phyloP scores from a whole-genome alignment of 768 basidiomycete species.

The Boletus insuetus region DNA sequence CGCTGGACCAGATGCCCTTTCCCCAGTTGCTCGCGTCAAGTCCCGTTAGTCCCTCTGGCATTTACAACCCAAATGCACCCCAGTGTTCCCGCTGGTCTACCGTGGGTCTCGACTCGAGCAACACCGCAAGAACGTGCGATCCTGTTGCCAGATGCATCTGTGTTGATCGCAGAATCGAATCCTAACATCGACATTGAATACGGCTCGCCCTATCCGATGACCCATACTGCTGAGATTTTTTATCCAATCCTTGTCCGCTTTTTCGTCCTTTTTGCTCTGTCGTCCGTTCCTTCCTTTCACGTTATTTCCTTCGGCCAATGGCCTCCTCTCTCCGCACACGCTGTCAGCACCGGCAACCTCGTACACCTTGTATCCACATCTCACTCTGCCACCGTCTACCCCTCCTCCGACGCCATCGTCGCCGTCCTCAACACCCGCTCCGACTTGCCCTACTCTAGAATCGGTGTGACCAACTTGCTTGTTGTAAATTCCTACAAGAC shows the following conservation, averaged over 20 bases:
- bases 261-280: background rate
- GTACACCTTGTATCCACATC: constrained; percentile 72
- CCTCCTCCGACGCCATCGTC: constrained; percentile 81
- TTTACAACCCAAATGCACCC: too few species aligned
- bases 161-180: too few species aligned
- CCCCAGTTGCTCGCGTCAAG: too few species aligned
- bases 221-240: too few species aligned
- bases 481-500: constrained; percentile 84
- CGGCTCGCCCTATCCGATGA: too few species aligned
- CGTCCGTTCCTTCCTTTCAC: constrained; percentile 20
- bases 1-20: too few species aligned
- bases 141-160: too few species aligned
- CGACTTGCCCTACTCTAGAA: constrained; percentile 79
- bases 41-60: too few species aligned
- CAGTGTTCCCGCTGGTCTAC: too few species aligned
- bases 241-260: background rate
- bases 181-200: too few species aligned
- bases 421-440: constrained; percentile 75
- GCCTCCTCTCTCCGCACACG: constrained; percentile 43
- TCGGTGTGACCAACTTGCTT: constrained; percentile 68
- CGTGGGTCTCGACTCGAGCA: too few species aligned
- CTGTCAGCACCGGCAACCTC: constrained; percentile 71
- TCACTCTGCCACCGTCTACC: constrained; percentile 71
- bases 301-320: constrained; percentile 35
- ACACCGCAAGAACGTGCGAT: too few species aligned